phyloP scores from a whole-genome alignment of 768 basidiomycete species.

The Russula ochroleuca region DNA sequence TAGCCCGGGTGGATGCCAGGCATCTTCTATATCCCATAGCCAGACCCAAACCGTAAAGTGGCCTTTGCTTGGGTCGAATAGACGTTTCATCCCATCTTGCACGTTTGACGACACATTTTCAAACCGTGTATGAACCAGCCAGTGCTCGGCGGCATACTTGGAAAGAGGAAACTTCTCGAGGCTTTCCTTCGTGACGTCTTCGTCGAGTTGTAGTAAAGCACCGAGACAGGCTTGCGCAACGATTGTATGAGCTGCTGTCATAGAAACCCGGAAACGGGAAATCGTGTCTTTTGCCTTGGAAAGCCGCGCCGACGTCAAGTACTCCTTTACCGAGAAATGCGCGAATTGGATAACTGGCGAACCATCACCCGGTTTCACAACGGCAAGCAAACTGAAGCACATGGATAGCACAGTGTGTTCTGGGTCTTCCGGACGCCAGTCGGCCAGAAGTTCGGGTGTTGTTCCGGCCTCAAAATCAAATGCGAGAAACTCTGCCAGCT shows the following conservation, averaged over 20 bases:
- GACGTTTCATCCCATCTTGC: not conserved
- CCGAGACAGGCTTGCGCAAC: too few relatives aligned
- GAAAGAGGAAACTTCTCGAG: not conserved
- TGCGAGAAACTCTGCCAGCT: conserved; percentile 7
- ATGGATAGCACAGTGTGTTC: not conserved
- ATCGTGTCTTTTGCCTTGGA: not conserved
- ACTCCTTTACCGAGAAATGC: not conserved
- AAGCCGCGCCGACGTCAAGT: not conserved
- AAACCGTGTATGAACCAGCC: not conserved
- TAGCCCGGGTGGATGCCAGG: not conserved
- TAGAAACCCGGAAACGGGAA: not conserved
- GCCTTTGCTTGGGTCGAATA: not conserved
- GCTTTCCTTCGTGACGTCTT: not conserved
- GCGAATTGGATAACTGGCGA: too few relatives aligned
- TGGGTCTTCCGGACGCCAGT: conserved; percentile 5
- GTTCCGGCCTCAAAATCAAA: not conserved
- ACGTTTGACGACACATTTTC: not conserved
- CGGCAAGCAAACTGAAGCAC: not conserved
- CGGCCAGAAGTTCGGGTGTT: not conserved
- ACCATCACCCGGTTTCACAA: not conserved
- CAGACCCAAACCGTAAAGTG: not conserved
- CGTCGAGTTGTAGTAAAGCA: too few relatives aligned
- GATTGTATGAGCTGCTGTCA: too few relatives aligned
- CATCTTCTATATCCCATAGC: not conserved
- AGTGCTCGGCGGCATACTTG: conserved; percentile 36